Conservation (phyloP, 2,329 filamentous ascomycete species). For the Diaporthe ilicicola region DNA sequence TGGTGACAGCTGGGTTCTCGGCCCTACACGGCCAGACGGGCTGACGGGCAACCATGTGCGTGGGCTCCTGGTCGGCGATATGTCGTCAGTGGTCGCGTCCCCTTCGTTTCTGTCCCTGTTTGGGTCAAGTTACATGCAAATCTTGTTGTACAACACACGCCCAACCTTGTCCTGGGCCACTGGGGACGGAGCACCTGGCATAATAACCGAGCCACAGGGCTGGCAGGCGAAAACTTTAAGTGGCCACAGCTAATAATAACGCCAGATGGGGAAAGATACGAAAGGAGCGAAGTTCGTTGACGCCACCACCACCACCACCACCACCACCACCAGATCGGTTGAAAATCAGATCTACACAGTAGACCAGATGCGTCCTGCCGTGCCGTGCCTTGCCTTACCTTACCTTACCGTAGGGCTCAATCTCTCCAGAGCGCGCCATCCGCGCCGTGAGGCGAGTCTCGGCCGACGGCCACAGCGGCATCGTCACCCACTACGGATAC, state of each 20-base stretch:
- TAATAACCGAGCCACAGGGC: slow-evolving; percentile 19
- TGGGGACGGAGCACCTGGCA: background rate
- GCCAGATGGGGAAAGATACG: background rate
- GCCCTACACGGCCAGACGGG: background rate
- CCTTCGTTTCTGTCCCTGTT: slow-evolving; percentile 4
- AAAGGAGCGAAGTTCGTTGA: background rate
- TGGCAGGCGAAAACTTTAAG: slow-evolving; percentile 7
- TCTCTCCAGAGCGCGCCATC: background rate
- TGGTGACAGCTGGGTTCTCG: slow-evolving; percentile 10
- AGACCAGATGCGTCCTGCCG: background rate
- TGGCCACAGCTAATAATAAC: background rate
- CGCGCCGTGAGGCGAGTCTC: background rate
- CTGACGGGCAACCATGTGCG: background rate
- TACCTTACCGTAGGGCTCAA: background rate
- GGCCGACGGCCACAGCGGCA: background rate
- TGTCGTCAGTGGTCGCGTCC: slow-evolving; percentile 5
- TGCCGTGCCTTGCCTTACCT: no score
- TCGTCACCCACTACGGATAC: background rate
- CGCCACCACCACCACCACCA: slow-evolving; percentile 16
- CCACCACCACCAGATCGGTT: slow-evolving; percentile 11
- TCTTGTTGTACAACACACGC: background rate
- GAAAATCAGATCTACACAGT: no score
- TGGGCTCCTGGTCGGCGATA: background rate
- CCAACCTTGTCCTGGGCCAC: background rate
- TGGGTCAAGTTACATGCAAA: background rate